Evolutionary conservation across 2,329 filamentous ascomycete species (phyloP).

Genomic region (Neocatenulostroma microsporum): DNA sequence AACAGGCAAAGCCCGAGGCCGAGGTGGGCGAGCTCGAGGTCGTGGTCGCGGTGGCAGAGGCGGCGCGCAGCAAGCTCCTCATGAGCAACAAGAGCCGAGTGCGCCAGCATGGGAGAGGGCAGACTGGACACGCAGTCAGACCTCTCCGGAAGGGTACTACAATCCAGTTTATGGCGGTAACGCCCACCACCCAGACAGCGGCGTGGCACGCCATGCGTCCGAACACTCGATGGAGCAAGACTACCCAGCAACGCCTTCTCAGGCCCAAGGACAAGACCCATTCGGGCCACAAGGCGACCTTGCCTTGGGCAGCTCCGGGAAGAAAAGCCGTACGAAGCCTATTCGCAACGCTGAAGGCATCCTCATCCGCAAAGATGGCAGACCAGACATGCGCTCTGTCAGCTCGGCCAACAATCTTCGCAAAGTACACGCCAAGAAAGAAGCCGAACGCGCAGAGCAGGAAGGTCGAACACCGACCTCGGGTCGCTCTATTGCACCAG

Average conservation of each 20-base stretch:
- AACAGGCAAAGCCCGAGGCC: conserved; percentile 18
- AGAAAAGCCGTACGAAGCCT: conserved; percentile 45
- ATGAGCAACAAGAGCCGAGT: conserved; percentile 17
- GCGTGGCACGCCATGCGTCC: background rate
- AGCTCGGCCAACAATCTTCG: conserved; percentile 45
- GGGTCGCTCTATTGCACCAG: conserved; percentile 12
- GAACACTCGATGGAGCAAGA: conserved; percentile 2
- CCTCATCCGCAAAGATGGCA: conserved; percentile 45
- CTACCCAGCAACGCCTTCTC: conserved; percentile 5
- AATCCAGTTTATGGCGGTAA: conserved; percentile 12
- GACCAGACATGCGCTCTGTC: conserved; percentile 46
- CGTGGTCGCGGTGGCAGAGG: conserved; percentile 32
- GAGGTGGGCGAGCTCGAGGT: conserved; percentile 27
- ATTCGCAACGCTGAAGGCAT: conserved; percentile 44
- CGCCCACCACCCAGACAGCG: conserved; percentile 2
- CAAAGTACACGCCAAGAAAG: conserved; percentile 45
- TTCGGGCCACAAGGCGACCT: conserved; percentile 1
- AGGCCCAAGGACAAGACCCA: conserved; percentile 1
- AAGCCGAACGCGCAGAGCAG: conserved; percentile 30
- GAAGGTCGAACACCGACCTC: conserved; percentile 16
- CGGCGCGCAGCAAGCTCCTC: background rate
- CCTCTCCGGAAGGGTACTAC: conserved; percentile 32
- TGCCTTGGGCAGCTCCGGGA: conserved; percentile 20
- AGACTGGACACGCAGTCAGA: conserved; percentile 31
- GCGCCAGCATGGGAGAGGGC: conserved; percentile 37